Evolutionary conservation across 441 rosid genomes (phyloP), one percentile per base, ranked within the genome.

Genomic region (Capsella rubella): DNA sequence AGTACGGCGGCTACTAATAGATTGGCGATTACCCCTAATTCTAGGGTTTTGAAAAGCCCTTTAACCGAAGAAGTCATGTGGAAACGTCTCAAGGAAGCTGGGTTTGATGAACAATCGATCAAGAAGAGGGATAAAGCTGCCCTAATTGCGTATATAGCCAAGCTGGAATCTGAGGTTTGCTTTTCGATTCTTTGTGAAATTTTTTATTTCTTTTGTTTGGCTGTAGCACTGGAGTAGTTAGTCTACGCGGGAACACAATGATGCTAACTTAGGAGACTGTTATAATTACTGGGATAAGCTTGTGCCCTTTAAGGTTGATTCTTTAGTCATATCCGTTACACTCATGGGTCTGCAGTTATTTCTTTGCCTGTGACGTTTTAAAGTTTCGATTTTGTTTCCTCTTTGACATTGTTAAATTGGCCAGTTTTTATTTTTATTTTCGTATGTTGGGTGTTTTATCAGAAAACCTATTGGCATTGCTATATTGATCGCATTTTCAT

Each of bases 101-200:
- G 94, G 28, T 83, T 89, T 65, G 91, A 89, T 63, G 91, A 87
- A 77, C 87, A 83, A 52, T 84, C 94, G 7, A 82, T 89, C 62
- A 89, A 85, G 74, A 79, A 79, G 46, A 80, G 90, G 40, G 94
- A 89, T 72, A 89, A 89, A 80, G 90, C 91, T 1, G 86, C 99
- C 37, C 84, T 95, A 18, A 86, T 95, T 11, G 87, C 93, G 0
- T 95, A 95, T 60, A 92, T 95, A 34, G 93, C 97, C 15, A 90
- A 90, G 74, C 92, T 95, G 2, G 99, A 92, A 86, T 77, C 96
- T 34, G 94, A 95, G 99, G 99, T 90, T 77, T 50, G 29, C 16
- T 16, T 43, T 31, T 51, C 39, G 2, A 6, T 46, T 43, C 15
- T 52, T 27, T 76, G 2, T 55, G 11, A n/a, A 62, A 15, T 27